phyloP scores from a whole-genome alignment of 202 grass and related monocot species.

The Hordeum pubiflorum region DNA sequence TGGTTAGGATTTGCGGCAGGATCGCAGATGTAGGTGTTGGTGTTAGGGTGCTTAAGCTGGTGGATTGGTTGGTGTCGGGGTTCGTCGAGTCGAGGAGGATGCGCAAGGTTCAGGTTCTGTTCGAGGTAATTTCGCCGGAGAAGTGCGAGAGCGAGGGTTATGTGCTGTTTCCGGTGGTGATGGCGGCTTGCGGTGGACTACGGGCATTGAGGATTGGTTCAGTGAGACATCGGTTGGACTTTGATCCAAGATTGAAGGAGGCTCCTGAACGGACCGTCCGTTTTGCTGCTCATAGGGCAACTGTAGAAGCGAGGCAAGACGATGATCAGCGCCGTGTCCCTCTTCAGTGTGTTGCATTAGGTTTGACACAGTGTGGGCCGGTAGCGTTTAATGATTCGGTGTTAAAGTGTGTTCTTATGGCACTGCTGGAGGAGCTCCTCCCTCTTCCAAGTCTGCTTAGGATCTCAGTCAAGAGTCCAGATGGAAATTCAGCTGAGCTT shows the following conservation, averaged over 20 bases:
- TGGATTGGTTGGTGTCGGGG: slow-evolving; percentile 65
- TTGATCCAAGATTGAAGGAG: slow-evolving; percentile 46
- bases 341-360: slow-evolving; percentile 56
- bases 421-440: slow-evolving; percentile 57
- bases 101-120: slow-evolving; percentile 46
- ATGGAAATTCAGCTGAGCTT: slow-evolving; percentile 16
- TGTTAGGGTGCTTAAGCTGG: slow-evolving; percentile 60
- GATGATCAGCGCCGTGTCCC: slow-evolving; percentile 30
- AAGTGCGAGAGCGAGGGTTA: slow-evolving; percentile 27
- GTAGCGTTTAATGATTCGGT: slow-evolving; percentile 42
- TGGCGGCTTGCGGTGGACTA: slow-evolving; percentile 48
- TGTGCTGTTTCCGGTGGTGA: slow-evolving; percentile 39
- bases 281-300: slow-evolving; percentile 37
- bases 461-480: slow-evolving; percentile 28
- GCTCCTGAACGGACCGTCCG: slow-evolving; percentile 46
- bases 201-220: slow-evolving; percentile 45
- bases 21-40: slow-evolving; percentile 12
- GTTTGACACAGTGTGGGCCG: slow-evolving; percentile 50
- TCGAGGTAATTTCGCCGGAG: slow-evolving; percentile 32
- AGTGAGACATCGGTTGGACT: slow-evolving; percentile 43
- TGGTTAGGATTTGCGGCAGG: slow-evolving; percentile 46
- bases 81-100: slow-evolving; percentile 44
- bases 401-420: slow-evolving; percentile 40
- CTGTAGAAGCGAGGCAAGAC: slow-evolving; percentile 10
- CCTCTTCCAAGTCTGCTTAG: slow-evolving; percentile 46